Evolutionary conservation across 169 alveolate genomes (phyloP).

Genomic region (Eimeria praecox): DNA sequence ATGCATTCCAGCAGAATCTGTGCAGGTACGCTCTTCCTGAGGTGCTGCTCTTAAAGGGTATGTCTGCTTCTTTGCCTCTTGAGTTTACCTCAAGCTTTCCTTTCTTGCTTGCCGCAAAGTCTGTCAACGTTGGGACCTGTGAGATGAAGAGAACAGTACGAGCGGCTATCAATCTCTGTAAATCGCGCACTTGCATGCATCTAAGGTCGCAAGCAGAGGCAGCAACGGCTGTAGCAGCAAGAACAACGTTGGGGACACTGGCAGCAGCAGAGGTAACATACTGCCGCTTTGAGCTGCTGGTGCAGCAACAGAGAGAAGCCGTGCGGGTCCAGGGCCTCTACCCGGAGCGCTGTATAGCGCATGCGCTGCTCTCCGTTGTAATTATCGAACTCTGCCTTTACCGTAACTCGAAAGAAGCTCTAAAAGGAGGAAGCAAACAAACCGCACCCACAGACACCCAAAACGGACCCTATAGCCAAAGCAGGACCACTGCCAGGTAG

Average conservation of each 20-base stretch:
- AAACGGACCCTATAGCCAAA: background rate
- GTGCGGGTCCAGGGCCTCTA: conserved; percentile 50
- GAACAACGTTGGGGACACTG: background rate
- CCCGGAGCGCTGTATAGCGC: conserved; percentile 66
- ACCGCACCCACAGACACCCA: conserved; percentile 1
- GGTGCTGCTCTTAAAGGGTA: background rate
- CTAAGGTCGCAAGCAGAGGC: background rate
- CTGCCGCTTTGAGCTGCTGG: conserved; percentile 64
- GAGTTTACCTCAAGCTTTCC: background rate
- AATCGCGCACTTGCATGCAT: background rate
- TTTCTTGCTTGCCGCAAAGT: conserved; percentile 50
- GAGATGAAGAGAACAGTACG: background rate
- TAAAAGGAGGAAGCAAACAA: background rate
- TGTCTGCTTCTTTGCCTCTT: background rate
- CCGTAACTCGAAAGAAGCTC: conserved; percentile 46
- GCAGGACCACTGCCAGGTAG: background rate
- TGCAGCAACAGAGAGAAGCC: conserved; percentile 35
- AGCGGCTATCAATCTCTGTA: no score
- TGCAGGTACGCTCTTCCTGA: background rate
- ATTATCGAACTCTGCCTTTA: conserved; percentile 54
- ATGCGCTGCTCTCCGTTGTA: conserved; percentile 63
- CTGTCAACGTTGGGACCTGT: conserved; percentile 56
- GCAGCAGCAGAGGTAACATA: background rate
- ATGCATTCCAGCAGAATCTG: background rate
- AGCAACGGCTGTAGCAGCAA: background rate